These are phyloP conservation scores for Phytophthora constricta DNA, from an alignment of 352 stramenopile species.

Conservation along the genomic window DNA sequence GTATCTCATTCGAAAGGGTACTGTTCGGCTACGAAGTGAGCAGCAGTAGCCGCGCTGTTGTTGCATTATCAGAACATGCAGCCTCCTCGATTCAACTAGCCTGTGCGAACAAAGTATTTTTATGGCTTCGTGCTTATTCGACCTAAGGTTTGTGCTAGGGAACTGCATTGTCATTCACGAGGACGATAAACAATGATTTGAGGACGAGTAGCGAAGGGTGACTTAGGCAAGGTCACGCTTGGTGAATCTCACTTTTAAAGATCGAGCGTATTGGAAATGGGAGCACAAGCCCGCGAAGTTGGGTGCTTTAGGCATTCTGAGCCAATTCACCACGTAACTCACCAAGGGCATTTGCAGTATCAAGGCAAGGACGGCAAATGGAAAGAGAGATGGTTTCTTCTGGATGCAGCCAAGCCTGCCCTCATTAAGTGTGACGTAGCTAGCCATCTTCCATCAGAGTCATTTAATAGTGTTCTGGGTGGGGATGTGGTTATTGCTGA, in stretches of 20 bases:
- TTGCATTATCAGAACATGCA: slow-evolving; percentile 25
- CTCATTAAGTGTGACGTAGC: slow-evolving; percentile 56
- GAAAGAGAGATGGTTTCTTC: slow-evolving; percentile 79
- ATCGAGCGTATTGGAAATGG: slow-evolving; percentile 20
- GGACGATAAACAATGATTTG: slow-evolving; percentile 14
- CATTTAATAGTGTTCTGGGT: slow-evolving; percentile 42
- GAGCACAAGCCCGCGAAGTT: slow-evolving; percentile 12
- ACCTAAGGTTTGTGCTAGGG: too few relatives aligned
- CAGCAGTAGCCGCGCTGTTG: slow-evolving; percentile 8
- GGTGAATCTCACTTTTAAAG: slow-evolving; percentile 3
- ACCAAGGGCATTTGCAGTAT: slow-evolving; percentile 64
- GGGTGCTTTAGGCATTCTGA: slow-evolving; percentile 36
- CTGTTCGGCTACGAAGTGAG: slow-evolving; percentile 27
- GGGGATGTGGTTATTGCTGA: slow-evolving; percentile 43
- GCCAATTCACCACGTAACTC: slow-evolving; percentile 23
- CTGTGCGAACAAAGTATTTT: too few relatives aligned
- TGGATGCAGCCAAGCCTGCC: slow-evolving; percentile 49
- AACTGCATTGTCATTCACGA: slow-evolving; percentile 14
- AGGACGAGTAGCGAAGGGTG: slow-evolving; percentile 16
- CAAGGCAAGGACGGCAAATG: slow-evolving; percentile 47
- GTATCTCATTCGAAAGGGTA: slow-evolving; percentile 47
- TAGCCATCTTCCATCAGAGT: slow-evolving; percentile 38
- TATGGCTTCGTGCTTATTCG: too few relatives aligned
- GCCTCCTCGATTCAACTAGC: too few relatives aligned
- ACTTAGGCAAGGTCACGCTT: not conserved